Evolutionary conservation across 1,284 basidiomycete species (phyloP).

Genomic region (Cystobasidium pallidum): DNA sequence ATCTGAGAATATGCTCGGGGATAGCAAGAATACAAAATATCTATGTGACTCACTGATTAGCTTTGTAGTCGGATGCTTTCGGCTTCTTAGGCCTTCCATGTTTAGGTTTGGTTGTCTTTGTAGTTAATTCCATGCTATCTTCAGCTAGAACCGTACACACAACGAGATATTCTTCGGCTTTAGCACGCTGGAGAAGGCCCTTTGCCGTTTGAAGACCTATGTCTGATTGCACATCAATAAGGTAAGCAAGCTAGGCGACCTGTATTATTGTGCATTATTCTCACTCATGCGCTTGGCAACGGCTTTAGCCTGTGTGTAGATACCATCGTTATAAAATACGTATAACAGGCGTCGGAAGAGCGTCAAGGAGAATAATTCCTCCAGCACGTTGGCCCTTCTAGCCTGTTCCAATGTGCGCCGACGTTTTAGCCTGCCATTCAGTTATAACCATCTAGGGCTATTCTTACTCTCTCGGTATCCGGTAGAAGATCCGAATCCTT

Average conservation of each 20-base stretch:
- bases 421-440: not conserved
- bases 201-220: not conserved
- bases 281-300: conserved; percentile 9
- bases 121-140: not conserved
- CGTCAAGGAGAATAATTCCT: conserved; percentile 10
- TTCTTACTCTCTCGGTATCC: not conserved
- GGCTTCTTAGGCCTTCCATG: conserved; percentile 3
- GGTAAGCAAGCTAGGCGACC: not conserved
- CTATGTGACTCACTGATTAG: not conserved
- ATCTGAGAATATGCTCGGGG: no score
- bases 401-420: not conserved
- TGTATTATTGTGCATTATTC: not conserved
- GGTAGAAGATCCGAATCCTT: not conserved
- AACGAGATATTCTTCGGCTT: not conserved
- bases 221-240: not conserved
- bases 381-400: not conserved
- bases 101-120: not conserved
- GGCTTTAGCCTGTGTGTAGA: not conserved
- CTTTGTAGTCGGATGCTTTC: conserved; percentile 10
- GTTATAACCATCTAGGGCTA: not conserved
- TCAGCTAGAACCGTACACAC: not conserved
- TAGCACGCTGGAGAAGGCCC: not conserved
- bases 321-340: conserved; percentile 5
- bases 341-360: conserved; percentile 20
- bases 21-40: no score